Conservation (phyloP, 805 yeast genomes). For the Candida dajiaensis region DNA sequence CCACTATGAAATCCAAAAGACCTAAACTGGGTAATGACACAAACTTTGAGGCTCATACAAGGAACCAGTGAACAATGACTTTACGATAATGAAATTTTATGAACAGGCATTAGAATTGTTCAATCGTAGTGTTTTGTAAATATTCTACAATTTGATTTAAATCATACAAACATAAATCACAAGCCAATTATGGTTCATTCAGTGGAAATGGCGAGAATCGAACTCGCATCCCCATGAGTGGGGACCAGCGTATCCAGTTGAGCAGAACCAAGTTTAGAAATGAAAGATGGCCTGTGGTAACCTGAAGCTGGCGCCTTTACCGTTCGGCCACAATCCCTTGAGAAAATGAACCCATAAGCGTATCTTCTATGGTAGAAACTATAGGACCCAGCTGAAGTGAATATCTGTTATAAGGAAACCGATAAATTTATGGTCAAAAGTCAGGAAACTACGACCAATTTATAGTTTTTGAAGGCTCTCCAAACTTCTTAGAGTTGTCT, state of each 20-base stretch:
- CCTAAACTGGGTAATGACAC: not conserved
- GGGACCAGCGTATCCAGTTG: not conserved
- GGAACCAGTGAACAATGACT: not conserved
- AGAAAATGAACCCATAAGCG: not conserved
- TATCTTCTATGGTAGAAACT: too few relatives aligned
- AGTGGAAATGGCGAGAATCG: not conserved
- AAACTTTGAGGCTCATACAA: too few relatives aligned
- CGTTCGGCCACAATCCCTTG: not conserved
- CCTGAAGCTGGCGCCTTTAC: conserved; percentile 1
- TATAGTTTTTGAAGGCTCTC: too few relatives aligned
- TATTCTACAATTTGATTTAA: too few relatives aligned
- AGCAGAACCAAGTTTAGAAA: not conserved
- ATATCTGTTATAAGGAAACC: too few relatives aligned
- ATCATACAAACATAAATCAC: too few relatives aligned
- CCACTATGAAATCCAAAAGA: not conserved
- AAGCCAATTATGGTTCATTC: not conserved
- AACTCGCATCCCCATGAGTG: not conserved
- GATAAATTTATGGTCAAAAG: too few relatives aligned
- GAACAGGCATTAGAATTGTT: not conserved
- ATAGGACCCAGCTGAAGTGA: not conserved
- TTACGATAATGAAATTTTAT: not conserved
- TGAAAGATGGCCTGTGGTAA: not conserved
- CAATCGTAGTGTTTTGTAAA: too few relatives aligned
- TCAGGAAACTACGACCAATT: too few relatives aligned
- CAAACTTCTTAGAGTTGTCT: too few relatives aligned